Evolutionary conservation across 1,284 basidiomycete genomes (phyloP).

Genomic region (Microbotryum silenes-acaulis): DNA sequence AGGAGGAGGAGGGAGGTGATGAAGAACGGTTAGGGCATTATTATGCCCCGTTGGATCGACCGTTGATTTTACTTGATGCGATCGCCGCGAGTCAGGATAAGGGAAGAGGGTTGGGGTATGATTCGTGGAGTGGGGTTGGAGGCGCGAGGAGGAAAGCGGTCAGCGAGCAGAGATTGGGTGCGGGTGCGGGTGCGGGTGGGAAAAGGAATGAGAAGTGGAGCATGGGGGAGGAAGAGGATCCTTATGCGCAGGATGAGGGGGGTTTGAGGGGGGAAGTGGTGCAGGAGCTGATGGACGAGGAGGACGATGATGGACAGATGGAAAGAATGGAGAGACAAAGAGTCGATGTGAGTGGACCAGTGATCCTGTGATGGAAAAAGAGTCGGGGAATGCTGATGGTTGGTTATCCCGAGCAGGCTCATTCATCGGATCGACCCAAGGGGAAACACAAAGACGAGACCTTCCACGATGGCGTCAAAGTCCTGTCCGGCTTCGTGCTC

Average conservation of each 20-base stretch:
- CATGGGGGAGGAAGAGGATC: slow-evolving; percentile 44
- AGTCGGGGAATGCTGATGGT: not conserved
- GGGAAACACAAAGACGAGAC: slow-evolving; percentile 32
- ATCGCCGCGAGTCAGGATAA: slow-evolving; percentile 58
- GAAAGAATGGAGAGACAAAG: slow-evolving; percentile 34
- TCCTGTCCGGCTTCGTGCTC: slow-evolving; percentile 67
- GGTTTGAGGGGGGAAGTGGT: slow-evolving; percentile 2
- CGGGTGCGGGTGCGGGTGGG: slow-evolving; percentile 6
- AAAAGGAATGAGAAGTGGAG: not conserved
- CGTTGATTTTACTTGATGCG: slow-evolving; percentile 53
- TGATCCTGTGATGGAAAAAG: not conserved
- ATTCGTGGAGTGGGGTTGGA: slow-evolving; percentile 48
- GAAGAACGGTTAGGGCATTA: slow-evolving; percentile 75
- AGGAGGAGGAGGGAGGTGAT: slow-evolving; percentile 46
- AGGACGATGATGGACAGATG: slow-evolving; percentile 56
- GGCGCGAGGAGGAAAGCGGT: slow-evolving; percentile 2
- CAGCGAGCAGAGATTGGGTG: not conserved
- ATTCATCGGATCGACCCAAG: slow-evolving; percentile 6
- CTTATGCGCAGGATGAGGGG: slow-evolving; percentile 26
- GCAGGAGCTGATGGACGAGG: slow-evolving; percentile 31
- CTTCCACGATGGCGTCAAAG: slow-evolving; percentile 65
- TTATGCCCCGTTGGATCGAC: slow-evolving; percentile 74
- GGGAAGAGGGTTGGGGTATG: slow-evolving; percentile 63
- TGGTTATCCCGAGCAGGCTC: not conserved
- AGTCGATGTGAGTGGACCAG: not conserved